A percentile compares a stretch with the other conserved stretches of the same genome.
These are phyloP conservation scores for Talaromyces pinophilus DNA, from an alignment of 2,329 filamentous ascomycete species.

Conservation along the genomic window DNA sequence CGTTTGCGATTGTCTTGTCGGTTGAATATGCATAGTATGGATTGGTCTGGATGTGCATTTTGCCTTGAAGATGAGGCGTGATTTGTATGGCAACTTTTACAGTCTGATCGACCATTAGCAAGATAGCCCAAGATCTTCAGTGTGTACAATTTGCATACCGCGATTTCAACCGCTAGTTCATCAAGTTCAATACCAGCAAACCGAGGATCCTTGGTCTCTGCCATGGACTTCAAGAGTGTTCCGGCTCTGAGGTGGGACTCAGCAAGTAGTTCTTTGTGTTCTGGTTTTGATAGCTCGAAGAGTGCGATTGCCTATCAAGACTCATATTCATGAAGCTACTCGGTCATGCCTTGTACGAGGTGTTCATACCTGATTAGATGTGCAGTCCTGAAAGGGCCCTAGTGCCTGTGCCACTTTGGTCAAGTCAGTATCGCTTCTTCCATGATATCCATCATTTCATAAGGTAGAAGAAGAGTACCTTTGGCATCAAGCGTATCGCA, in stretches of 20 bases:
- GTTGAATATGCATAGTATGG: slow-evolving; percentile 57
- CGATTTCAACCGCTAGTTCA: slow-evolving; percentile 59
- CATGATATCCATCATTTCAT: neutral
- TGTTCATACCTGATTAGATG: slow-evolving; percentile 53
- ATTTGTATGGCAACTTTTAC: slow-evolving; percentile 58
- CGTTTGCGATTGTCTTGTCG: slow-evolving; percentile 53
- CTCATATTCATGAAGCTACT: neutral
- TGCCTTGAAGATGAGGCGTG: slow-evolving; percentile 52
- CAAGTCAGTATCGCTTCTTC: slow-evolving; percentile 10
- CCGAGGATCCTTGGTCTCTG: slow-evolving; percentile 31
- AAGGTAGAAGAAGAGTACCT: slow-evolving; percentile 35
- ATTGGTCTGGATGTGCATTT: slow-evolving; percentile 62
- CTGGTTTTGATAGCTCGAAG: slow-evolving; percentile 48
- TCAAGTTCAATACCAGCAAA: slow-evolving; percentile 42
- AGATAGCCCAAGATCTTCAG: neutral
- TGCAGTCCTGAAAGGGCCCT: slow-evolving; percentile 56
- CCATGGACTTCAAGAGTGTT: slow-evolving; percentile 40
- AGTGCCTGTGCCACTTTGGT: slow-evolving; percentile 47
- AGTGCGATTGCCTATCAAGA: slow-evolving; percentile 51
- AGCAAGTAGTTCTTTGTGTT: slow-evolving; percentile 35
- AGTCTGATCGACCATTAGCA: slow-evolving; percentile 45
- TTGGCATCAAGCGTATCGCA: slow-evolving; percentile 56
- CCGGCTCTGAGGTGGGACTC: slow-evolving; percentile 30
- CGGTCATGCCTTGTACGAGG: neutral
- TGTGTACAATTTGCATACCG: slow-evolving; percentile 39